Conservation (phyloP, 2,329 filamentous ascomycete species). For the Metarhizium anisopliae region DNA sequence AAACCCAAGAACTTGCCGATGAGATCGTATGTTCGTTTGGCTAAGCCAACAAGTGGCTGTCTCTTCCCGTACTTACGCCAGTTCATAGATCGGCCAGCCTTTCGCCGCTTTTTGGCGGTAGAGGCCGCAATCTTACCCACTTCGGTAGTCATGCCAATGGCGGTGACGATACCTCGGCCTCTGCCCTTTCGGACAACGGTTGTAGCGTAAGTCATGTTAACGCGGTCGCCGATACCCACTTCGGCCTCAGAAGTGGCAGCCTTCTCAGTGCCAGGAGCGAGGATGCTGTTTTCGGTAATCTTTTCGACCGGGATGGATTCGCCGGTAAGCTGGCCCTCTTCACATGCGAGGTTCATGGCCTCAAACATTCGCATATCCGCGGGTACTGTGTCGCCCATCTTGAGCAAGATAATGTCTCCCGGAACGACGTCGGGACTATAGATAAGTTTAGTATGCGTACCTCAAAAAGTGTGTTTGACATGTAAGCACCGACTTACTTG, state of each 20-base stretch:
- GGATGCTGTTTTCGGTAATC: constrained; percentile 41
- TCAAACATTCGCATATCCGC: constrained; percentile 64
- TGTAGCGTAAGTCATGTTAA: constrained; percentile 69
- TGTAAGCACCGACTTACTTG: constrained; percentile 34
- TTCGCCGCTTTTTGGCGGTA: constrained; percentile 41
- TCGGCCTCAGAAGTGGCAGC: constrained; percentile 34
- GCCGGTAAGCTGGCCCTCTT: constrained; percentile 69
- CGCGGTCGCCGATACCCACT: constrained; percentile 60
- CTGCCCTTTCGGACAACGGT: constrained; percentile 66
- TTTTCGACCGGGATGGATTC: constrained; percentile 68
- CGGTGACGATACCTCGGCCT: constrained; percentile 62
- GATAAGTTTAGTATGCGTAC: constrained; percentile 8
- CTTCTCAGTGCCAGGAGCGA: constrained; percentile 35
- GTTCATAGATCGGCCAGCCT: constrained; percentile 45
- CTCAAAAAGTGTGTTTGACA: not conserved
- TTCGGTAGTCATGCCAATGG: constrained; percentile 64
- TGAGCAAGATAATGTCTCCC: constrained; percentile 60
- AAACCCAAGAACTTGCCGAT: constrained; percentile 51
- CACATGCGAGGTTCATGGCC: constrained; percentile 70
- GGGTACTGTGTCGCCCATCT: constrained; percentile 66
- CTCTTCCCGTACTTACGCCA: constrained; percentile 44
- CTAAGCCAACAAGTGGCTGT: constrained; percentile 37
- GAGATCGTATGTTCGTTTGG: constrained; percentile 38
- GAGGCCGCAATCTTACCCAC: constrained; percentile 60
- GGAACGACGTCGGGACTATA: constrained; percentile 54